A percentile compares a stretch with the other conserved stretches of the same genome.
Conservation (phyloP, 192 early-diverging fungal genomes). For the Spinellus fusiger region DNA sequence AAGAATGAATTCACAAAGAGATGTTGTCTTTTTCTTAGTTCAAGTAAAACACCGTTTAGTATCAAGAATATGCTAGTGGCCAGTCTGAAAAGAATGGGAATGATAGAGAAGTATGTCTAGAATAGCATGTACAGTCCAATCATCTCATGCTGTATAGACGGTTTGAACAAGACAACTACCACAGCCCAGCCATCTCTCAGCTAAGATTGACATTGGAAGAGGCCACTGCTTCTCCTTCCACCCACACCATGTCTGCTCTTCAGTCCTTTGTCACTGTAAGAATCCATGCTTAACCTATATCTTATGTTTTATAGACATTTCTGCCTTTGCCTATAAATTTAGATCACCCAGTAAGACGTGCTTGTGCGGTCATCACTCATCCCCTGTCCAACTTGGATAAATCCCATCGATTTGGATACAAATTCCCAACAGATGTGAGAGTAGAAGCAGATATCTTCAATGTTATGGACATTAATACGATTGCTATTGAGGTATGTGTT, state of each 20-base stretch:
- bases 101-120: slow-evolving; percentile 26
- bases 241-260: slow-evolving; percentile 15
- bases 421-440: slow-evolving; percentile 16
- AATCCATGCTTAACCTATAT: background rate
- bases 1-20: background rate
- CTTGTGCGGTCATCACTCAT: slow-evolving; percentile 10
- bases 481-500: slow-evolving; percentile 20
- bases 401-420: slow-evolving; percentile 13
- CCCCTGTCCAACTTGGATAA: slow-evolving; percentile 22
- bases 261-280: slow-evolving; percentile 26
- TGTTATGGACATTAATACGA: slow-evolving; percentile 10
- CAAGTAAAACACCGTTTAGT: slow-evolving; percentile 17
- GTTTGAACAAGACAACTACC: slow-evolving; percentile 12
- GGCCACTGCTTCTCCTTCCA: slow-evolving; percentile 31
- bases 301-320: slow-evolving; percentile 17
- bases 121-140: background rate
- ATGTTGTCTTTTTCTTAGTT: slow-evolving; percentile 7
- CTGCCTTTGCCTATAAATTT: slow-evolving; percentile 20
- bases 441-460: slow-evolving; percentile 19
- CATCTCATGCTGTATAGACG: slow-evolving; percentile 1
- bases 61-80: slow-evolving; percentile 37
- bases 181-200: slow-evolving; percentile 19
- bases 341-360: slow-evolving; percentile 19
- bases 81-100: slow-evolving; percentile 31
- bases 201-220: slow-evolving; percentile 29